A percentile compares a stretch with the other conserved stretches of the same genome.
phyloP scores from a whole-genome alignment of 2,329 filamentous ascomycete species.

The Alternaria arborescens region DNA sequence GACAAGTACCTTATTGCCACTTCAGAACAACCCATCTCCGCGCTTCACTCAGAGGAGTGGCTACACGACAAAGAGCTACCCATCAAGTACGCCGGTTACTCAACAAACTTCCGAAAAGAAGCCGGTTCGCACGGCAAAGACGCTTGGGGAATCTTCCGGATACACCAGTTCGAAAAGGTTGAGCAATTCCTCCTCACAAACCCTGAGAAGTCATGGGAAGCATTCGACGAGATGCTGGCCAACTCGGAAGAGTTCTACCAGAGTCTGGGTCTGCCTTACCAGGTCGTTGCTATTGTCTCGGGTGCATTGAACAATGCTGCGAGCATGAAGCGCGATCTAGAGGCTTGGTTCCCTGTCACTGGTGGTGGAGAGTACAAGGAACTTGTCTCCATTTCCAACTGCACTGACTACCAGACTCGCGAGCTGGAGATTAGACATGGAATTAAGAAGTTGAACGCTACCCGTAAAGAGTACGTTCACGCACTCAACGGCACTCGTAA shows the following conservation, averaged over 20 bases:
- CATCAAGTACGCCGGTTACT: slow-evolving; percentile 88
- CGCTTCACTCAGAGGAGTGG: slow-evolving; percentile 94
- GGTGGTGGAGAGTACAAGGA: slow-evolving; percentile 93
- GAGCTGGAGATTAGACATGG: slow-evolving; percentile 93
- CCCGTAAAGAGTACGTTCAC: slow-evolving; percentile 93
- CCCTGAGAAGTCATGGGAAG: slow-evolving; percentile 85
- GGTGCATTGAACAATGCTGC: slow-evolving; percentile 65
- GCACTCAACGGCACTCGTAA: slow-evolving; percentile 77
- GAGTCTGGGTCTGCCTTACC: slow-evolving; percentile 87
- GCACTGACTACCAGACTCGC: slow-evolving; percentile 95
- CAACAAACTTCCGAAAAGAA: slow-evolving; percentile 94
- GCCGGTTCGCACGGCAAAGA: slow-evolving; percentile 91
- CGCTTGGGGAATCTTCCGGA: slow-evolving; percentile 97
- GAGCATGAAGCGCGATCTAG: slow-evolving; percentile 94
- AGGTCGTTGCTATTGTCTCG: slow-evolving; percentile 93
- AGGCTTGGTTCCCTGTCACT: slow-evolving; percentile 73
- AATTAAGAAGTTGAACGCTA: slow-evolving; percentile 75
- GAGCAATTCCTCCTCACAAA: slow-evolving; percentile 65
- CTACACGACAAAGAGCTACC: slow-evolving; percentile 79
- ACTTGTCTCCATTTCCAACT: slow-evolving; percentile 96
- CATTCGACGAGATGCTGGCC: slow-evolving; percentile 91
- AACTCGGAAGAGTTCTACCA: slow-evolving; percentile 96
- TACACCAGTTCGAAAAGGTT: slow-evolving; percentile 90
- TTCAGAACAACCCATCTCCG: slow-evolving; percentile 93
- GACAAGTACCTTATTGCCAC: slow-evolving; percentile 83